Conservation (phyloP, 1,284 basidiomycete genomes). For the Coniferiporia sulphurascens region DNA sequence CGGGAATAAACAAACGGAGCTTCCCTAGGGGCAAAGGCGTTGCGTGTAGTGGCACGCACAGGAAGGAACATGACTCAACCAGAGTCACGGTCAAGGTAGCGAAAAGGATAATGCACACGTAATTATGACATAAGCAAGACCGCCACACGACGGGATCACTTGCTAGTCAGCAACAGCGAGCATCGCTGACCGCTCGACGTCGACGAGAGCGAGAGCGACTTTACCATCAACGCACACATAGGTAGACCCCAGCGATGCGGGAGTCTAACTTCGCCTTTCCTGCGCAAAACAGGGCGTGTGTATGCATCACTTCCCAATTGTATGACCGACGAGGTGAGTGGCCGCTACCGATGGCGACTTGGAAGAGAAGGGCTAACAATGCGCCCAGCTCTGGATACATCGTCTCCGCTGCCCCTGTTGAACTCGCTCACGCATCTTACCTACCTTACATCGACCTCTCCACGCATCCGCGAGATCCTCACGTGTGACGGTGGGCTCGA, state of each 20-base stretch:
- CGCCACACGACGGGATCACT: not conserved
- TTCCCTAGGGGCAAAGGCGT: too few relatives aligned
- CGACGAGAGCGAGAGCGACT: not conserved
- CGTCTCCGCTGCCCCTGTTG: constrained; percentile 86
- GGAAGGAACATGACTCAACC: too few relatives aligned
- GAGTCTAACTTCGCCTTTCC: constrained; percentile 97
- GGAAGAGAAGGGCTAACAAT: constrained; percentile 18
- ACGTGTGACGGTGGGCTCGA: constrained; percentile 97
- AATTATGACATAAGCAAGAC: not conserved
- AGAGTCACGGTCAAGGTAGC: too few relatives aligned
- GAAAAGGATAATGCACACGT: not conserved
- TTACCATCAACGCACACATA: not conserved
- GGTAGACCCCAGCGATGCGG: constrained; percentile 55
- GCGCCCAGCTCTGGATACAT: constrained; percentile 83
- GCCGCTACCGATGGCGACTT: constrained; percentile 9
- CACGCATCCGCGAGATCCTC: constrained; percentile 97
- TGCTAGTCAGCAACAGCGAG: not conserved
- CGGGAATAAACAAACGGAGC: too few relatives aligned
- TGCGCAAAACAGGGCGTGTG: constrained; percentile 91
- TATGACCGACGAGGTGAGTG: constrained; percentile 91
- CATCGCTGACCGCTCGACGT: not conserved
- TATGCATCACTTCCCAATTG: constrained; percentile 90
- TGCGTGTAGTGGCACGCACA: too few relatives aligned
- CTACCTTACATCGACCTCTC: constrained; percentile 96
- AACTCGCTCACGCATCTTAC: constrained; percentile 97